Base-by-base conservation (phyloP, 768 basidiomycete species). In the Fibroporia radiculosa region DNA sequence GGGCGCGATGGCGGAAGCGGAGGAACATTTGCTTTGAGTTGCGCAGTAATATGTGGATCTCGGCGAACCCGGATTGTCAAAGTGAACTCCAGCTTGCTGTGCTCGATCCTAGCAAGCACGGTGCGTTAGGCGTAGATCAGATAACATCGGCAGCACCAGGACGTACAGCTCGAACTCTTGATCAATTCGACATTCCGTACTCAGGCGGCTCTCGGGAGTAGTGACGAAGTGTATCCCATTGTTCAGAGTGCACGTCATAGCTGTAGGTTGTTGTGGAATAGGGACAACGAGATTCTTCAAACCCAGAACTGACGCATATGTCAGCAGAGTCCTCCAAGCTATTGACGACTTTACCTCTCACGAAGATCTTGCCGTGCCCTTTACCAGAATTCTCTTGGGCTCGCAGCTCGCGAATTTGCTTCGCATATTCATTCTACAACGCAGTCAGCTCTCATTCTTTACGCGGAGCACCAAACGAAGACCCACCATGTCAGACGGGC, bases 141-240 rank as follows among this genome's bases (percentile, higher is more conserved):
- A 6, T 7, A 33, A n/a, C 28, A 33, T 8, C 3, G 2, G 7
- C 5, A 33, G 29, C 39, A 18, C 4, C 14, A 16, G 10, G 3
- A 71, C 88, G 40, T 60, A 92, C 89, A 93, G 67, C 56, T 93
- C 91, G 55, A 93, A 93, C 60, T 93, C 91, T 60, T 92, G 89
- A 37, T 88, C 82, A 44, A 93, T 84, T 10, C 71, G 69, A 42
- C 76, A 74, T 37, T 84, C 78, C 32, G 61, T 57, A 23, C 62
- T 68, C 2, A 93, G 61, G n/a, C 70, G 68, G 43, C 72, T 77
- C 56, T 88, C 85, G 1, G 87, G 91, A 6, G 90, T 96, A 3
- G 87, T 89, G 27, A 97, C 93, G 51, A 85, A 93, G 62, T 96
- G 93, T 40, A 97, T 93, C 6, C 93, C 93, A 56, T 98, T 98